These are phyloP conservation scores for Glycine tomentella DNA, from an alignment of 306 rosid species.

Conservation along the genomic window DNA sequence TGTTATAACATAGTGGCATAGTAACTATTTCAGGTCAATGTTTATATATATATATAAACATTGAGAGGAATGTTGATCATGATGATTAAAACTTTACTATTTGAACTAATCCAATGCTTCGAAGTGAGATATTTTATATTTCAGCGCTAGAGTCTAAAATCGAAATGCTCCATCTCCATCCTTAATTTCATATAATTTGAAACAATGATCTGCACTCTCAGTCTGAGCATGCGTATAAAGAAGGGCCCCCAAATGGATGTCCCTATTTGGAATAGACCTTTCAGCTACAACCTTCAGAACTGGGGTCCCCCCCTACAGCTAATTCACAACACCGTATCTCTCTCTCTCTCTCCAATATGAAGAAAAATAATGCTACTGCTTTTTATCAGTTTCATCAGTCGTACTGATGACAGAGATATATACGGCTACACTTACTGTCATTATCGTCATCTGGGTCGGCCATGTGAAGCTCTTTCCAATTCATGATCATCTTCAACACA, in stretches of 20 bases:
- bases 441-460: conserved; percentile 17
- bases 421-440: conserved; percentile 17
- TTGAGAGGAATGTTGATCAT: too few species aligned
- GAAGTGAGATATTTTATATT: too few species aligned
- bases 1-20: too few species aligned
- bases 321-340: not conserved
- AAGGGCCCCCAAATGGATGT: not conserved
- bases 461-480: conserved; percentile 27
- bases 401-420: not conserved
- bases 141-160: too few species aligned
- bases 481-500: conserved; percentile 6
- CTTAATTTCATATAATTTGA: too few species aligned
- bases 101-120: too few species aligned
- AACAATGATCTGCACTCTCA: too few species aligned
- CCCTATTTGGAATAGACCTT: not conserved
- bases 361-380: conserved; percentile 31
- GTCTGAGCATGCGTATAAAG: not conserved
- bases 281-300: conserved; percentile 14
- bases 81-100: too few species aligned
- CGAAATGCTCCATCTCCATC: too few species aligned
- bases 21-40: too few species aligned
- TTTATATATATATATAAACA: too few species aligned
- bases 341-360: not conserved
- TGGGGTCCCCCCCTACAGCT: conserved; percentile 41
- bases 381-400: conserved; percentile 12